Evolutionary conservation across 1,284 basidiomycete species (phyloP), one percentile per base, ranked within the genome.

Genomic region (Cerioporus squamosus): DNA sequence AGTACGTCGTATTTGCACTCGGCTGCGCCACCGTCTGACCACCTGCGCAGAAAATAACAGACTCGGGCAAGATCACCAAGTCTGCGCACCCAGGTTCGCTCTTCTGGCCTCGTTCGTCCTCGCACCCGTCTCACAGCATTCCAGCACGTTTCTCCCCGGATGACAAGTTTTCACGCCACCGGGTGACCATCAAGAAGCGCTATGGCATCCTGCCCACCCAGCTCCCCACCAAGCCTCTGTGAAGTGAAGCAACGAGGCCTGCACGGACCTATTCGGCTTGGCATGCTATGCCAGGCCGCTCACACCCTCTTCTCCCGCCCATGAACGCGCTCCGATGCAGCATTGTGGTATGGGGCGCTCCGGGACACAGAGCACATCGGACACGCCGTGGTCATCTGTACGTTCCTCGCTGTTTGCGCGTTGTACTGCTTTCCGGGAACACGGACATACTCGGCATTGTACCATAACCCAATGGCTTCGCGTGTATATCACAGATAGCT

Each of bases 131-230:
- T 53, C 59, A 59, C 44, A 14, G 17, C 36, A 44, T 53, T 61
- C n/a, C 68, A 95, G 95, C 95, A 36, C 93, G 95, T 39, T 97
- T 97, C 79, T 97, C 95, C 26, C 95, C 95, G 17, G 95, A 98
- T 74, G 95, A 97, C 85, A 97, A 97, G 81, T 98, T 96, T 79
- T 96, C 95, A 63, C 85, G 94, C 61, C 95, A 98, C 74, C 90
- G 95, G 62, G 93, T 97, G 57, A 96, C 94, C 4, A 91, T 97
- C 73, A 97, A 97, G 81, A 94, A 93, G 79, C 86, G 95, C 73
- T 92, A 84, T 72, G 86, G 86, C 62, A 86, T 96, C 61, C 84
- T 98, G 64, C 86, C 88, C 62, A 96, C 95, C 22, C 94, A 97
- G 73, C 82, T 93, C n/a, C 94, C 95, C 31, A 78, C 82, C 61